Evolutionary conservation across 1,139 yeast species (phyloP).

Genomic region (Diutina scorzettiae): DNA sequence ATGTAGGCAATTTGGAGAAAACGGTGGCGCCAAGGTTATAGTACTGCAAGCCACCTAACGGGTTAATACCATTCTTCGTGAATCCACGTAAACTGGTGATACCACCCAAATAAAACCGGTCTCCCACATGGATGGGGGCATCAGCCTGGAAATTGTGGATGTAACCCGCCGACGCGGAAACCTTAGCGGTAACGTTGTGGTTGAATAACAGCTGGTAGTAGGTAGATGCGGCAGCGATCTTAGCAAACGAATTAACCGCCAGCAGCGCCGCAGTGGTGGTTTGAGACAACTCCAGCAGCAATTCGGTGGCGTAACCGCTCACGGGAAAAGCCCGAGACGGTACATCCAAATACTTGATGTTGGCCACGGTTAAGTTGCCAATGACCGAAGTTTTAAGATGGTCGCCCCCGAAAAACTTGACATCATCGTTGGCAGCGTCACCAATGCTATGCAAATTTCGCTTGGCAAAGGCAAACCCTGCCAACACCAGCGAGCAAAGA

Average conservation of each 20-base stretch:
- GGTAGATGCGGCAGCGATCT: constrained; percentile 17
- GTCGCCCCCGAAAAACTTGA: constrained; percentile 22
- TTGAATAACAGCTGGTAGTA: constrained; percentile 26
- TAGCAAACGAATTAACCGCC: constrained; percentile 17
- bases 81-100: constrained; percentile 27
- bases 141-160: constrained; percentile 12
- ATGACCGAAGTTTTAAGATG: constrained; percentile 25
- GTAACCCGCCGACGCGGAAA: constrained; percentile 26
- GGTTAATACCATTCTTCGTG: constrained; percentile 23
- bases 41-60: constrained; percentile 31
- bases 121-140: constrained; percentile 29
- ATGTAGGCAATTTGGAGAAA: constrained; percentile 25
- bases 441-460: constrained; percentile 31
- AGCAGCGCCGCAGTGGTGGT: constrained; percentile 19
- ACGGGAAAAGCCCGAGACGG: constrained; percentile 18
- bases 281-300: constrained; percentile 18
- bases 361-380: constrained; percentile 16
- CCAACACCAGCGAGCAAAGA: constrained; percentile 14
- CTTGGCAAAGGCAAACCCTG: constrained; percentile 32
- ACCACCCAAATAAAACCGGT: constrained; percentile 41
- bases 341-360: constrained; percentile 15
- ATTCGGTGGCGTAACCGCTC: constrained; percentile 15
- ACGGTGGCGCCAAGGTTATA: constrained; percentile 24
- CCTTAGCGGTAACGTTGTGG: constrained; percentile 26
- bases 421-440: constrained; percentile 26